A percentile compares a stretch with the other conserved stretches of the same genome.
These are phyloP conservation scores for Tilletia indica DNA, from an alignment of 1,284 basidiomycete genomes.

Conservation along the genomic window DNA sequence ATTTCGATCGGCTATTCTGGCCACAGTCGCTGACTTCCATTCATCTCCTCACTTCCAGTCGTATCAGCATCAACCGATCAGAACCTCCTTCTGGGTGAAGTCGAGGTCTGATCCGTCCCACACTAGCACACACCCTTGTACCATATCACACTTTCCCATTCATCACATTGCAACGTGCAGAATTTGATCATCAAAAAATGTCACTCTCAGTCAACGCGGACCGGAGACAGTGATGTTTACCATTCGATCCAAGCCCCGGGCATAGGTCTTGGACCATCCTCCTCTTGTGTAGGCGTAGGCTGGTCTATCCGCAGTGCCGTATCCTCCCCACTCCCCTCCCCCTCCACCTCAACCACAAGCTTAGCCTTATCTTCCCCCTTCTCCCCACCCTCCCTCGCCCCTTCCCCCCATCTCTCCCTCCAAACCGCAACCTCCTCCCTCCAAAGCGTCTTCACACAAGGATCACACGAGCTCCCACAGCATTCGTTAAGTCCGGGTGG, in stretches of 20 bases:
- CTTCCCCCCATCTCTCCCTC: slow-evolving; percentile 35
- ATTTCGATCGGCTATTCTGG: slow-evolving; percentile 9
- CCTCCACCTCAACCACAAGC: neutral
- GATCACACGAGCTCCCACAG: slow-evolving; percentile 38
- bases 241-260: slow-evolving; percentile 4
- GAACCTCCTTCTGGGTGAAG: slow-evolving; percentile 48
- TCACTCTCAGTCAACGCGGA: too few species aligned
- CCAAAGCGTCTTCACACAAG: slow-evolving; percentile 45
- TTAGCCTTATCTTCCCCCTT: neutral
- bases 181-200: too few species aligned
- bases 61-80: slow-evolving; percentile 46
- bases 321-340: neutral
- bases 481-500: slow-evolving; percentile 41
- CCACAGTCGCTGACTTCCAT: slow-evolving; percentile 18
- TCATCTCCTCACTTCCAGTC: slow-evolving; percentile 25
- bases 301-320: neutral
- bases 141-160: too few species aligned
- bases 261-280: neutral
- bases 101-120: slow-evolving; percentile 27
- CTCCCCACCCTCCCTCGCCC: neutral
- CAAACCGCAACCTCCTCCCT: slow-evolving; percentile 38
- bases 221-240: neutral
- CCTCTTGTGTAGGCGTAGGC: too few species aligned
- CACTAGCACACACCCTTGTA: too few species aligned
- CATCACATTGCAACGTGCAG: too few species aligned